Evolutionary conservation across 441 rosid species (phyloP).

Genomic region (Euphorbia celastroides): DNA sequence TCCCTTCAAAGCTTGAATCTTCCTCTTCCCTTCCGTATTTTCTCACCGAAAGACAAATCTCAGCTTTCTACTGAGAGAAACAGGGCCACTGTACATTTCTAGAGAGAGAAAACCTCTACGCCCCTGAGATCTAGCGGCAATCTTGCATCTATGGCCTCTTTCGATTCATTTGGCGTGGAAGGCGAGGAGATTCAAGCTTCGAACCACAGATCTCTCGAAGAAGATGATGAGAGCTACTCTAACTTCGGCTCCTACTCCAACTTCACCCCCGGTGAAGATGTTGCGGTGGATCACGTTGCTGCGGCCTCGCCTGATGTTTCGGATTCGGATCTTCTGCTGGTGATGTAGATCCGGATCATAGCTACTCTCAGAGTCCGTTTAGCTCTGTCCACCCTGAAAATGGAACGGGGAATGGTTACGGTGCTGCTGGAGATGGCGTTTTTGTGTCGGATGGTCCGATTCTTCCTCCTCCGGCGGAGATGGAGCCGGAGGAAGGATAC

Average conservation of each 20-base stretch:
- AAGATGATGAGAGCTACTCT: slow-evolving; percentile 36
- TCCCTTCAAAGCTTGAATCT: too few relatives aligned
- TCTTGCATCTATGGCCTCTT: slow-evolving; percentile 55
- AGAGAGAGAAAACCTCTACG: too few relatives aligned
- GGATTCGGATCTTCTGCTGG: slow-evolving; percentile 39
- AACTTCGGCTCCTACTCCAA: slow-evolving; percentile 49
- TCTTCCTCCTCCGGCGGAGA: slow-evolving; percentile 63
- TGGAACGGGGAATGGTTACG: slow-evolving; percentile 43
- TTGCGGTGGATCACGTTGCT: slow-evolving; percentile 39
- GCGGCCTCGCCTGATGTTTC: slow-evolving; percentile 46
- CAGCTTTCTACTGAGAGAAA: neutral
- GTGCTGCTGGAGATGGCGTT: slow-evolving; percentile 27
- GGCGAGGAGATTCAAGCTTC: slow-evolving; percentile 38
- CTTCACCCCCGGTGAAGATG: slow-evolving; percentile 31
- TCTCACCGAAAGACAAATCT: neutral
- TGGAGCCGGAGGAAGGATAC: slow-evolving; percentile 60
- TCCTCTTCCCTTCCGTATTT: too few relatives aligned
- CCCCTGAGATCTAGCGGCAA: slow-evolving; percentile 4
- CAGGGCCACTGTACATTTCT: neutral
- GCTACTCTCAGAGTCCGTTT: slow-evolving; percentile 43
- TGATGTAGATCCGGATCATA: slow-evolving; percentile 32
- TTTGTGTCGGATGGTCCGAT: slow-evolving; percentile 60
- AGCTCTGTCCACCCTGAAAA: slow-evolving; percentile 41
- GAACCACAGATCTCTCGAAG: slow-evolving; percentile 35
- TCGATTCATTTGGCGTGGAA: slow-evolving; percentile 48